Conservation (phyloP, 495 filamentous ascomycete species). For the Podospora australis region DNA sequence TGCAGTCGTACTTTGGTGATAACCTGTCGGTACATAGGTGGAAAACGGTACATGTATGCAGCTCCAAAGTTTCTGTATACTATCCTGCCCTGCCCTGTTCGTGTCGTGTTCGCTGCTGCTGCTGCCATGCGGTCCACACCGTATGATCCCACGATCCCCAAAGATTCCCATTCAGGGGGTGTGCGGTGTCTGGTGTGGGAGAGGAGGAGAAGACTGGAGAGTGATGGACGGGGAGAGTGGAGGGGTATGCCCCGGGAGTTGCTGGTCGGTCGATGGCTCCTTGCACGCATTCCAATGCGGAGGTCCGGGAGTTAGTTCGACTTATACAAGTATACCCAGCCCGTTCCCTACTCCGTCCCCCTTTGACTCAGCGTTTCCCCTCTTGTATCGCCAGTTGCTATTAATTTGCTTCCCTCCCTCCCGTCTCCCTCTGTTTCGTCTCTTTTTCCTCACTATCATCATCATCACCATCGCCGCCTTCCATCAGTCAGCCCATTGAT, state of each 20-base stretch:
- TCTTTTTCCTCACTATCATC: not conserved
- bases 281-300: constrained; percentile 6
- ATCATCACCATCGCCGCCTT: not conserved
- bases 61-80: too few relatives aligned
- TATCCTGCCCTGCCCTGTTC: too few relatives aligned
- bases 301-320: constrained; percentile 10
- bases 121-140: too few relatives aligned
- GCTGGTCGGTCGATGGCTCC: constrained; percentile 8
- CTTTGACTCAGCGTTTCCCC: constrained; percentile 3
- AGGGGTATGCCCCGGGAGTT: not conserved
- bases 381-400: not conserved
- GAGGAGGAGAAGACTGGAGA: not conserved
- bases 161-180: not conserved
- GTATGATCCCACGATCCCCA: not conserved
- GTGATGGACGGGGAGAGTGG: constrained; percentile 1
- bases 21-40: too few relatives aligned
- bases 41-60: too few relatives aligned
- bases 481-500: not conserved
- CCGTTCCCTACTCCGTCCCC: constrained; percentile 1
- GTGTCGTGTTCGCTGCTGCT: too few relatives aligned
- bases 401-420: constrained; percentile 2
- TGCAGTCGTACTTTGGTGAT: too few relatives aligned
- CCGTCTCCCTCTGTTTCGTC: constrained; percentile 4
- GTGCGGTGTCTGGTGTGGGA: not conserved
- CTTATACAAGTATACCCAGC: constrained; percentile 17